These are phyloP conservation scores for Pisolithus tinctorius DNA, from an alignment of 768 basidiomycete species.

Conservation along the genomic window DNA sequence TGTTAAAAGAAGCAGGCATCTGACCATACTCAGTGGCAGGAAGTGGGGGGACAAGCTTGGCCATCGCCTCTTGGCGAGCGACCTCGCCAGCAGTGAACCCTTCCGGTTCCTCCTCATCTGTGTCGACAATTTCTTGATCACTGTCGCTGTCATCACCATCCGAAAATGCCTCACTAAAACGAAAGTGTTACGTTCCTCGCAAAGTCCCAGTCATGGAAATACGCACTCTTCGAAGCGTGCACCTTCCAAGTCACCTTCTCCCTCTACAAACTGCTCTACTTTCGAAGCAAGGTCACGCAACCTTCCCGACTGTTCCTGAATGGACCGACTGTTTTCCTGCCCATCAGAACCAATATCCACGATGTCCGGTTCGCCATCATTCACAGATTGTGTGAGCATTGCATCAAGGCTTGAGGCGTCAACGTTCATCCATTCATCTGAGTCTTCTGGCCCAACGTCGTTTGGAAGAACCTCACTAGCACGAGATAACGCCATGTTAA, in stretches of 20 bases:
- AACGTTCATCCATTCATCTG: constrained; percentile 84
- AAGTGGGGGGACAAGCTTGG: constrained; percentile 74
- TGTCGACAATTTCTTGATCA: constrained; percentile 27
- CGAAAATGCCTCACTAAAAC: constrained; percentile 55
- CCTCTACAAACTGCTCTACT: constrained; percentile 87
- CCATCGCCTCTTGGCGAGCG: constrained; percentile 61
- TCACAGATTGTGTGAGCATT: constrained; percentile 46
- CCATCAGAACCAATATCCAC: constrained; percentile 46
- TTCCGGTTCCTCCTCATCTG: constrained; percentile 37
- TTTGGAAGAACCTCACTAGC: constrained; percentile 25
- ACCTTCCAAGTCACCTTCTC: constrained; percentile 83
- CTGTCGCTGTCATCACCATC: constrained; percentile 45
- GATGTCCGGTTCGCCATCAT: constrained; percentile 10
- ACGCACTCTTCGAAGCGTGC: constrained; percentile 87
- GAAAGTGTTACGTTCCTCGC: constrained; percentile 3
- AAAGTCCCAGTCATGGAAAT: not conserved
- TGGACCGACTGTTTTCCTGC: constrained; percentile 36
- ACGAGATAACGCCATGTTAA: constrained; percentile 54
- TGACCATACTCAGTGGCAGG: constrained; percentile 83
- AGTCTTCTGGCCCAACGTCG: constrained; percentile 45
- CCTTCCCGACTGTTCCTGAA: constrained; percentile 59
- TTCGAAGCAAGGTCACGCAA: constrained; percentile 75
- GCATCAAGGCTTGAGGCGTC: constrained; percentile 71
- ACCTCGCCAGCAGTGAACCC: constrained; percentile 24
- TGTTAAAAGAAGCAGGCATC: constrained; percentile 73